These are phyloP conservation scores for Pseudogymnoascus sp. DNA, from an alignment of 2,329 filamentous ascomycete genomes.

Conservation along the genomic window DNA sequence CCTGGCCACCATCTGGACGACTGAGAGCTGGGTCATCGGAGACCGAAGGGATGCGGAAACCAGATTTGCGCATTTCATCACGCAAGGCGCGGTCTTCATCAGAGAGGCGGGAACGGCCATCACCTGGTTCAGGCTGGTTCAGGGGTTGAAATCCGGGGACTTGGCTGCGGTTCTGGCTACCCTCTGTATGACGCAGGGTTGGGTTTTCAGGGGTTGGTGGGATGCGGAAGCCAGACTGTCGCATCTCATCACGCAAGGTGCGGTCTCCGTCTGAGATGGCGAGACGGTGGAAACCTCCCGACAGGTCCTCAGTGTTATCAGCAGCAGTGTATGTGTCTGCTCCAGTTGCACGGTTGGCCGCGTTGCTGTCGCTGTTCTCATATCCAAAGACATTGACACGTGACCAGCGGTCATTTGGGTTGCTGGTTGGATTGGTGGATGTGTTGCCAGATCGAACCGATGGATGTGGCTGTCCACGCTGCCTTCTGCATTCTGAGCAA, in stretches of 20 bases:
- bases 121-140: background rate
- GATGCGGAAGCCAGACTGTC: background rate
- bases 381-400: background rate
- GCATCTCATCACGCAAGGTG: background rate
- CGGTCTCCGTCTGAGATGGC: background rate
- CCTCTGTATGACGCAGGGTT: background rate
- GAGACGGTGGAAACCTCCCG: background rate
- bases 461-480: background rate
- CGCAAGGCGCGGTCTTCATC: background rate
- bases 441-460: conserved; percentile 4
- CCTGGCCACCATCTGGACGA: background rate
- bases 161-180: background rate
- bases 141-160: background rate
- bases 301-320: background rate
- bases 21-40: background rate
- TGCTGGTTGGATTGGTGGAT: background rate
- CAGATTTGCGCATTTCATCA: background rate
- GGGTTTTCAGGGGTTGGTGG: background rate
- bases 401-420: background rate
- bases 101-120: background rate
- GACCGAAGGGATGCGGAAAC: background rate
- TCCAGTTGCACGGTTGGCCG: background rate
- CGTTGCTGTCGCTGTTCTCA: background rate
- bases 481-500: background rate
- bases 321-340: background rate